Evolutionary conservation across 345 rosid genomes (phyloP).

Genomic region (Eutrema yunnanense): DNA sequence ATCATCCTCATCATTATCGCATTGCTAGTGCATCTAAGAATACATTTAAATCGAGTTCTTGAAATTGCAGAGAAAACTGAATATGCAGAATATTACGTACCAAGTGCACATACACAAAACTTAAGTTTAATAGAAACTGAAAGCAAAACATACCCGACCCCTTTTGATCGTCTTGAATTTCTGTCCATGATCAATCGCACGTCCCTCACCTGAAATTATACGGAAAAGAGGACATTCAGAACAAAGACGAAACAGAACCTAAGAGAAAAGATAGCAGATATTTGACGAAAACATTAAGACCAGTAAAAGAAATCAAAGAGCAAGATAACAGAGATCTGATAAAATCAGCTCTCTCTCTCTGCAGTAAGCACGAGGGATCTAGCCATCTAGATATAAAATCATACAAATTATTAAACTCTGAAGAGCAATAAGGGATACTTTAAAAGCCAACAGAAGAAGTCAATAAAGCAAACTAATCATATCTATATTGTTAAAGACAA

Average conservation of each 20-base stretch:
- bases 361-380: neutral
- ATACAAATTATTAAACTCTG: no score
- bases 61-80: constrained; percentile 33
- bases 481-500: no score
- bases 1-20: constrained; percentile 97
- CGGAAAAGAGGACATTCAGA: constrained; percentile 3
- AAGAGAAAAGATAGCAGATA: neutral
- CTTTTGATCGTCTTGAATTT: constrained; percentile 90
- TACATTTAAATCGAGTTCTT: constrained; percentile 85
- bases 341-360: neutral
- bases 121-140: constrained; percentile 2
- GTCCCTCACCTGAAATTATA: constrained; percentile 76
- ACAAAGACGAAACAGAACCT: neutral
- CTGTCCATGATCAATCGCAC: constrained; percentile 97
- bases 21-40: constrained; percentile 94
- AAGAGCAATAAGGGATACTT: neutral
- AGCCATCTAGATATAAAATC: neutral
- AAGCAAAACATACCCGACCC: constrained; percentile 81
- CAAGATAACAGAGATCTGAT: neutral
- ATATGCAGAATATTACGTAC: constrained; percentile 43
- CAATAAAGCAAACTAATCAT: neutral
- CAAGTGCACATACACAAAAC: constrained; percentile 33
- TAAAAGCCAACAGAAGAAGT: neutral
- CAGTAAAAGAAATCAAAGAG: neutral
- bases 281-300: neutral